phyloP scores from a whole-genome alignment of 1,284 basidiomycete genomes.

The Cutaneotrichosporon daszewskae region DNA sequence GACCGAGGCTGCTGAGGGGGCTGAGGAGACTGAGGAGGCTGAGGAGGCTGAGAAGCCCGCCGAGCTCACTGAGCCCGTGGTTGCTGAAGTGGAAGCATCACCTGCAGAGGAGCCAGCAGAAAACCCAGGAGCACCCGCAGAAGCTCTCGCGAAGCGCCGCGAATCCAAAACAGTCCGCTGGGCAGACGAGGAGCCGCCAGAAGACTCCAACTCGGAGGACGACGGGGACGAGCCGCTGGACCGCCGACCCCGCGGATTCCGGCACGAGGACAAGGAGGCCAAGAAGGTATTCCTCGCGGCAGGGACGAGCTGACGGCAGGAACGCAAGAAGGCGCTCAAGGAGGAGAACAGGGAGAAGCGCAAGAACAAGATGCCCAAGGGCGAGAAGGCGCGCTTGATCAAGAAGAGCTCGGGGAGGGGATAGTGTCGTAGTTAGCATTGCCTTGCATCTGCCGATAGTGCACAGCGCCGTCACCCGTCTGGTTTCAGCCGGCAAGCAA shows the following conservation, averaged over 20 bases:
- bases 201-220: constrained; percentile 42
- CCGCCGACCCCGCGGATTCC: constrained; percentile 68
- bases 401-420: constrained; percentile 50
- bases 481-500: too few relatives aligned
- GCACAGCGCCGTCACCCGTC: too few relatives aligned
- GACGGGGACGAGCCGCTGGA: constrained; percentile 49
- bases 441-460: too few relatives aligned
- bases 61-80: too few relatives aligned
- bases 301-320: constrained; percentile 52
- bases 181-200: constrained; percentile 17
- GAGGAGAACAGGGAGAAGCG: constrained; percentile 79
- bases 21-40: constrained; percentile 10
- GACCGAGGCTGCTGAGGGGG: constrained; percentile 2
- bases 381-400: constrained; percentile 79
- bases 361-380: constrained; percentile 87
- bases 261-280: constrained; percentile 82
- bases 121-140: too few relatives aligned
- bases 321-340: constrained; percentile 82
- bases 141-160: too few relatives aligned
- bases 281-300: constrained; percentile 63
- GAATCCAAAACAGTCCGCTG: constrained; percentile 15
- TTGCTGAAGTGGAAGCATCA: too few relatives aligned
- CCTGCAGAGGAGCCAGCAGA: too few relatives aligned
- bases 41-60: too few relatives aligned
- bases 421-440: too few relatives aligned